Conservation (phyloP, 1,139 yeast species). For the Saccharomycopsis hybrid region DNA sequence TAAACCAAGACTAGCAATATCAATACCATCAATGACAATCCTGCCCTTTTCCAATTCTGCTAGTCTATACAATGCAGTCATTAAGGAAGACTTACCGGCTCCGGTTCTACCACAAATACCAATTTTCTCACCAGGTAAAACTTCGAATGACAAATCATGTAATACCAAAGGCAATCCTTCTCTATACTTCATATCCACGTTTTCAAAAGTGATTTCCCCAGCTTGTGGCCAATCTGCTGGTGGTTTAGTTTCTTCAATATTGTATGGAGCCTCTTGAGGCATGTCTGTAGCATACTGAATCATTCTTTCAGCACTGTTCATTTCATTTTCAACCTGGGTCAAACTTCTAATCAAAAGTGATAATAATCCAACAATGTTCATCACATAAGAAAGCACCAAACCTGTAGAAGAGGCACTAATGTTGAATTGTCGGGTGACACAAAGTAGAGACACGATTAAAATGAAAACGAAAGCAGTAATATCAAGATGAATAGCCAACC, state of each 20-base stretch:
- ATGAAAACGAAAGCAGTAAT: slow-evolving; percentile 35
- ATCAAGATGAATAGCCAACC: slow-evolving; percentile 52
- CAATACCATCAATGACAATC: slow-evolving; percentile 45
- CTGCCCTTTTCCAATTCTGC: slow-evolving; percentile 40
- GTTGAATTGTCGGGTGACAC: slow-evolving; percentile 54
- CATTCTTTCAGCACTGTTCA: slow-evolving; percentile 76
- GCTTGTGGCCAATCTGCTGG: slow-evolving; percentile 51
- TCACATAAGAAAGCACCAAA: slow-evolving; percentile 55
- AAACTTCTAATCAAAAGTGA: slow-evolving; percentile 43
- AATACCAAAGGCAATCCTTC: slow-evolving; percentile 58
- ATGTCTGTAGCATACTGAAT: slow-evolving; percentile 57
- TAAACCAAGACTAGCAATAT: slow-evolving; percentile 41
- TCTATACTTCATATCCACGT: slow-evolving; percentile 52
- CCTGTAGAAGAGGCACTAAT: slow-evolving; percentile 66
- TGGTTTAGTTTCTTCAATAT: slow-evolving; percentile 38
- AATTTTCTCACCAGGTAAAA: slow-evolving; percentile 38
- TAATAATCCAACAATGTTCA: slow-evolving; percentile 43
- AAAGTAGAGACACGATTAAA: slow-evolving; percentile 46
- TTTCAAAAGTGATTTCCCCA: slow-evolving; percentile 42
- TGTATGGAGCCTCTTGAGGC: slow-evolving; percentile 54
- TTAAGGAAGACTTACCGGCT: slow-evolving; percentile 57
- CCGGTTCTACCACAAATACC: slow-evolving; percentile 65
- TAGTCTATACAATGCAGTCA: slow-evolving; percentile 49
- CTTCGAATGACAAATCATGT: slow-evolving; percentile 43
- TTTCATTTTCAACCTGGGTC: slow-evolving; percentile 67